phyloP scores from a whole-genome alignment of 2,329 filamentous ascomycete species.

The Karstenula rhodostoma region DNA sequence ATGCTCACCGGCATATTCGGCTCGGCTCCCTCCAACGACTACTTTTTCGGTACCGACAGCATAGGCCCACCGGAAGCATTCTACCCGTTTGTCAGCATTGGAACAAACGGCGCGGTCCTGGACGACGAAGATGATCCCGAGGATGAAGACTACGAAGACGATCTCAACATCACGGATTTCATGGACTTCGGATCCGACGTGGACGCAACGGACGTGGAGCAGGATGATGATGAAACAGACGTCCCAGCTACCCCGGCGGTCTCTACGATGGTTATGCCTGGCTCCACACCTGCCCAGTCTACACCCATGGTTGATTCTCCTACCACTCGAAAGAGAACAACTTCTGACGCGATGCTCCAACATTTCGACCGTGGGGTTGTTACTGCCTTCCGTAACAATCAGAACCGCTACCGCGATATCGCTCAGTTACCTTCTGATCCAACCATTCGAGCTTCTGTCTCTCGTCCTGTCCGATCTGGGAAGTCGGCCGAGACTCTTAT shows the following conservation, averaged over 20 bases:
- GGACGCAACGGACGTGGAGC: constrained; percentile 46
- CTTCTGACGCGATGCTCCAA: constrained; percentile 49
- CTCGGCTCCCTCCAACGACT: constrained; percentile 52
- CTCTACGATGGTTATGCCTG: constrained; percentile 37
- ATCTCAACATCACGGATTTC: constrained; percentile 50
- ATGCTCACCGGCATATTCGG: constrained; percentile 78
- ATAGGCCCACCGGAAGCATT: constrained; percentile 79
- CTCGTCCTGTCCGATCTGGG: constrained; percentile 48
- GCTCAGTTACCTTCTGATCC: constrained; percentile 48
- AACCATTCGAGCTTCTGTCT: constrained; percentile 45
- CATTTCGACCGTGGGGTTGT: constrained; percentile 61
- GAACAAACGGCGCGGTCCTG: constrained; percentile 63
- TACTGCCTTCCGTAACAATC: constrained; percentile 51
- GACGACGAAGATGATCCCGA: constrained; percentile 66
- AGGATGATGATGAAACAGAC: constrained; percentile 47
- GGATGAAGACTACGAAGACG: constrained; percentile 67
- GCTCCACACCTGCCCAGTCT: constrained; percentile 41
- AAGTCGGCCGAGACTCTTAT: constrained; percentile 51
- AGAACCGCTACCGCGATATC: constrained; percentile 49
- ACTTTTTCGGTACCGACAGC: constrained; percentile 65
- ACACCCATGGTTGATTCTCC: constrained; percentile 34
- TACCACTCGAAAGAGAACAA: constrained; percentile 34
- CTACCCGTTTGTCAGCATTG: constrained; percentile 69
- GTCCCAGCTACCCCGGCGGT: constrained; percentile 47
- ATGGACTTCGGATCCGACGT: constrained; percentile 48